A percentile compares a stretch with the other conserved stretches of the same genome.
phyloP scores from a whole-genome alignment of 2,329 filamentous ascomycete genomes.

The Trichoderma koningiopsis region DNA sequence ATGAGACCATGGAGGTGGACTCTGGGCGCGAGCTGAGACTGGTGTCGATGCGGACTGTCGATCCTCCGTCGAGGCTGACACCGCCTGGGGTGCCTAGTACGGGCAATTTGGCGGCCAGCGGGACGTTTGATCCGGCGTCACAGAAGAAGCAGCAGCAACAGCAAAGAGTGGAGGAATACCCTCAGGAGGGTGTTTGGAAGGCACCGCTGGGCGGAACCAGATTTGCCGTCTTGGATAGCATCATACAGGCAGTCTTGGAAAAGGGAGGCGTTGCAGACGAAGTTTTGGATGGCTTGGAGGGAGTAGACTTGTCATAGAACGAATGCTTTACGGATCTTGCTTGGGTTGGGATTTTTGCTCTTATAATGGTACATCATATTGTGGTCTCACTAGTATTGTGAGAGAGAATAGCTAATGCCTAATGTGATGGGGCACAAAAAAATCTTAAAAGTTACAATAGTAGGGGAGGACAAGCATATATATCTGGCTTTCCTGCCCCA shows the following conservation, averaged over 20 bases:
- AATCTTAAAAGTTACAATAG: constrained; percentile 9
- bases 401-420: constrained; percentile 12
- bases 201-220: constrained; percentile 82
- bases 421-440: neutral
- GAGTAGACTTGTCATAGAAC: constrained; percentile 65
- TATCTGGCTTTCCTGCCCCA: neutral
- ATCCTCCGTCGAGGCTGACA: constrained; percentile 73
- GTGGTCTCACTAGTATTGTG: neutral
- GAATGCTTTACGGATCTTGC: neutral
- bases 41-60: constrained; percentile 70
- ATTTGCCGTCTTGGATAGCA: constrained; percentile 68
- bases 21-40: constrained; percentile 56
- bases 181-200: constrained; percentile 78
- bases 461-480: neutral
- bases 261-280: constrained; percentile 82
- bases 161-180: constrained; percentile 51
- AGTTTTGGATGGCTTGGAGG: constrained; percentile 78
- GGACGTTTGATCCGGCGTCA: constrained; percentile 40
- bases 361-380: constrained; percentile 20
- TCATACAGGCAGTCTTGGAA: constrained; percentile 76
- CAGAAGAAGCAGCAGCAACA: constrained; percentile 44
- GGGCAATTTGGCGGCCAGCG: constrained; percentile 58
- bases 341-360: neutral
- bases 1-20: constrained; percentile 46
- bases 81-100: constrained; percentile 69